Base-by-base conservation (phyloP, 352 stramenopile species). In the Phytophthora citrophthora region DNA sequence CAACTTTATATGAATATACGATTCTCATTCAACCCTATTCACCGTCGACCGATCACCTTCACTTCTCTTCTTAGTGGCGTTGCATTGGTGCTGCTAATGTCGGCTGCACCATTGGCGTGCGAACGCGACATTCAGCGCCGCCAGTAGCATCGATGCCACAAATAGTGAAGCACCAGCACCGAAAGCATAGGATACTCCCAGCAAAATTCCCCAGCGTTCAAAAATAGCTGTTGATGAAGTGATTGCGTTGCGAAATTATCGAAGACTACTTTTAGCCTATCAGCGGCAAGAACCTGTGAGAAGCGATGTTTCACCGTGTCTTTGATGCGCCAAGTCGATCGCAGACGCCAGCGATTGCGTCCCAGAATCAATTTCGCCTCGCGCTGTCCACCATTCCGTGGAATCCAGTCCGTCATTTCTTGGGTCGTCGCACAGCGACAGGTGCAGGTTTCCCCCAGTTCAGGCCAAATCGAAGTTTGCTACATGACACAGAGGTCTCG, bases 311-410 rank as follows among this genome's bases (percentile, higher is more conserved):
- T 11, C 2, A 23, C n/a, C 61, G 32, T 54, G 48, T 69, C 31
- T 64, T 57, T 59, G 64, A 52, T 41, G 16, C 45, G 13, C 36
- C 20, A 56, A 47, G 34, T 24, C 24, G 24, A 53, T 46, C 41
- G 58, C 47, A 41, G 32, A 24, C 24, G 26, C n/a, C 15, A 20
- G 36, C 24, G 16, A 31, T 54, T 58, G 45, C 62, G 47, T 57
- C 27, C n/a, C 63, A 71, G 56, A 68, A 62, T 68, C 58, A 46
- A 18, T 67, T 68, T 61, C 40, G 11, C 40, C 26, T 47, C 57
- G n/a, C 38, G 39, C 56, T 71, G 55, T 51, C 44, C 55, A 67
- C 47, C 32, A 54, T 20, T 34, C 29, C 29, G 29, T 10, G 9
- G 29, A 34, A 34, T 12, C 6, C 29, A 1, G 20, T 20, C 29